Conservation (phyloP, 257 asterid species). For the Catharanthus roseus region DNA sequence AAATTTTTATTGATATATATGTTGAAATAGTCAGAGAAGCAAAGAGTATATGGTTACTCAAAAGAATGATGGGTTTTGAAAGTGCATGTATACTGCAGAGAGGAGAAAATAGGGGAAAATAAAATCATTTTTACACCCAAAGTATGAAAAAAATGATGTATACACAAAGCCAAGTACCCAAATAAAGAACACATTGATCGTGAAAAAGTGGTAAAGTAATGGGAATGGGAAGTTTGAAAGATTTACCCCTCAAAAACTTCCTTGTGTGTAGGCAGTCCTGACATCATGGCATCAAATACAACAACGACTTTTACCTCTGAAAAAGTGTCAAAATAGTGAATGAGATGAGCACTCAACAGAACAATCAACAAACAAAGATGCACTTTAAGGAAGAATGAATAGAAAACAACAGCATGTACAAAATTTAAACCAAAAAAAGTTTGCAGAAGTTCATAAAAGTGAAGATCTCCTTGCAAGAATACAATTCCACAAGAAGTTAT, state of each 20-base stretch:
- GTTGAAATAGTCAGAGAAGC: too few relatives aligned
- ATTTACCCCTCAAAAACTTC: constrained; percentile 79
- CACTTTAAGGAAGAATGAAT: not conserved
- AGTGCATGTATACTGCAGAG: too few relatives aligned
- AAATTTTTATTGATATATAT: too few relatives aligned
- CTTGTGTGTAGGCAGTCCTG: constrained; percentile 79
- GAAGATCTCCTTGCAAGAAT: not conserved
- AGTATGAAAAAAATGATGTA: not conserved
- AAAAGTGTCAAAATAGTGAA: constrained; percentile 20
- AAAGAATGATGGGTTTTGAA: not conserved
- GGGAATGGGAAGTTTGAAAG: constrained; percentile 7
- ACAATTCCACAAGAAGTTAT: not conserved
- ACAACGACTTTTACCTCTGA: constrained; percentile 97
- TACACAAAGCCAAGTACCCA: not conserved
- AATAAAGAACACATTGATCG: not conserved
- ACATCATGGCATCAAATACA: constrained; percentile 97
- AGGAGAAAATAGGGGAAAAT: not conserved
- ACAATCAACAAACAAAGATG: not conserved
- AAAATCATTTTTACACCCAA: not conserved
- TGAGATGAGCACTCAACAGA: not conserved
- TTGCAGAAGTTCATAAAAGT: not conserved
- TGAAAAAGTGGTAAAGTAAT: not conserved
- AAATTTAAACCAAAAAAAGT: not conserved
- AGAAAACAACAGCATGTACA: not conserved
- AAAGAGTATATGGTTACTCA: not conserved